A percentile compares a stretch with the other conserved stretches of the same genome.
Conservation (phyloP, 1,139 yeast genomes). For the Geotrichum reessii region DNA sequence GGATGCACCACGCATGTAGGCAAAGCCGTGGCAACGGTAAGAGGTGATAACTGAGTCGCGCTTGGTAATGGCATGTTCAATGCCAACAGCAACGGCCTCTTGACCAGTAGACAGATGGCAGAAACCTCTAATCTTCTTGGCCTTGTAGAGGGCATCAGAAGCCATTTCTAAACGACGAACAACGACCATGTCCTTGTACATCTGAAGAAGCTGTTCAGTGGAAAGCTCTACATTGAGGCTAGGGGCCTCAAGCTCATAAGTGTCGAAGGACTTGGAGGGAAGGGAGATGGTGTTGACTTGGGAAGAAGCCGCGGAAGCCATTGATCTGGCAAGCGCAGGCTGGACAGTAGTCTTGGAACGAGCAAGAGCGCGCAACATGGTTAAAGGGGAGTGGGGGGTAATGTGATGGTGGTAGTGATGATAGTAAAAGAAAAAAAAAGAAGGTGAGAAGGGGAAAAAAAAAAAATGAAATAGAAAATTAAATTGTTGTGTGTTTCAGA, state of each 20-base stretch:
- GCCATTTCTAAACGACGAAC: constrained; percentile 98
- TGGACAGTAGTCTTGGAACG: constrained; percentile 1
- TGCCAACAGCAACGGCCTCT: constrained; percentile 98
- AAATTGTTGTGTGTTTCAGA: background rate
- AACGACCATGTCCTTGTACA: constrained; percentile 94
- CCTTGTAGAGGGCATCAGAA: constrained; percentile 94
- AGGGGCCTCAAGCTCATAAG: constrained; percentile 70
- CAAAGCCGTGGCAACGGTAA: constrained; percentile 98
- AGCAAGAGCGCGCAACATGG: constrained; percentile 14
- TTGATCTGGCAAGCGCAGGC: constrained; percentile 10
- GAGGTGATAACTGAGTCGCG: constrained; percentile 90
- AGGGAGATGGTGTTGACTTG: constrained; percentile 41
- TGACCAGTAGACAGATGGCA: constrained; percentile 97
- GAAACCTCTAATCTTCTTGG: constrained; percentile 97
- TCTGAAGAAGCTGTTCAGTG: constrained; percentile 67
- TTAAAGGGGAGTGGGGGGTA: background rate
- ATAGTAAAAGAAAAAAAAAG: background rate
- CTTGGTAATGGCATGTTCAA: constrained; percentile 84
- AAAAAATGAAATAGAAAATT: background rate
- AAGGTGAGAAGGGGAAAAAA: background rate
- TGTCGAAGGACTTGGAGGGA: constrained; percentile 78
- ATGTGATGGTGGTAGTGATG: background rate
- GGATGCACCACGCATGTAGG: constrained; percentile 90
- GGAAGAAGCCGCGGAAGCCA: constrained; percentile 11
- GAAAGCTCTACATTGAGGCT: constrained; percentile 67